phyloP scores from a whole-genome alignment of 2,329 filamentous ascomycete genomes.

The Cercospora zeina region DNA sequence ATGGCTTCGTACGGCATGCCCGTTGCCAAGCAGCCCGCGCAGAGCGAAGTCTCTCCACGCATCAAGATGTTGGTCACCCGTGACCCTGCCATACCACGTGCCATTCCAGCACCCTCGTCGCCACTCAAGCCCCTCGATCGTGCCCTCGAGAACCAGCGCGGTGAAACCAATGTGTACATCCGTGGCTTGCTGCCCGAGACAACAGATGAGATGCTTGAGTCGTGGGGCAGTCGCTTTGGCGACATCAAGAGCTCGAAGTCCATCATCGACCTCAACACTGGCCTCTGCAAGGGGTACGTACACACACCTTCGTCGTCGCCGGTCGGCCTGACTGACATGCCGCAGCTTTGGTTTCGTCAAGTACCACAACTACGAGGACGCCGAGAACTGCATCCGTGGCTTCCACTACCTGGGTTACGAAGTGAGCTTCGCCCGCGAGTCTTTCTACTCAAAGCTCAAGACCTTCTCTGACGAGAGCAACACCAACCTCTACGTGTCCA shows the following conservation, averaged over 20 bases:
- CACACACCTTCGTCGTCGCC: conserved; percentile 4
- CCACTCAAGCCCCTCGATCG: conserved; percentile 89
- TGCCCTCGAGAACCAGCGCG: conserved; percentile 89
- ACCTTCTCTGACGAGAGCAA: conserved; percentile 86
- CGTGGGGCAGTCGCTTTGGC: conserved; percentile 84
- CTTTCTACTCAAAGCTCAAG: conserved; percentile 94
- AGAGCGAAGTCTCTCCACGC: conserved; percentile 47
- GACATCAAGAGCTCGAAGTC: conserved; percentile 96
- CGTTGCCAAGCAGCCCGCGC: conserved; percentile 40
- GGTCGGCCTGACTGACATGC: conserved; percentile 37
- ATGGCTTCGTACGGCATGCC: conserved; percentile 48
- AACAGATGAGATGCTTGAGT: conserved; percentile 81
- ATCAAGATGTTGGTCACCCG: conserved; percentile 56
- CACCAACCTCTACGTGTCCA: conserved; percentile 97
- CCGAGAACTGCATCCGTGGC: conserved; percentile 92
- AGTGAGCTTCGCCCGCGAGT: conserved; percentile 97
- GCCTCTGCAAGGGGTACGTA: conserved; percentile 89
- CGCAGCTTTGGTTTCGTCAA: conserved; percentile 94
- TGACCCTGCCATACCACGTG: conserved; percentile 80
- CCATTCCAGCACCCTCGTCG: conserved; percentile 85
- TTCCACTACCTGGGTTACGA: conserved; percentile 95
- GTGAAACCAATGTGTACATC: conserved; percentile 98
- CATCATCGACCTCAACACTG: conserved; percentile 91
- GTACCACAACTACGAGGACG: conserved; percentile 82
- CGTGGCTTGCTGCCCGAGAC: conserved; percentile 93